Evolutionary conservation across 306 rosid genomes (phyloP).

Genomic region (Malus orientalis): DNA sequence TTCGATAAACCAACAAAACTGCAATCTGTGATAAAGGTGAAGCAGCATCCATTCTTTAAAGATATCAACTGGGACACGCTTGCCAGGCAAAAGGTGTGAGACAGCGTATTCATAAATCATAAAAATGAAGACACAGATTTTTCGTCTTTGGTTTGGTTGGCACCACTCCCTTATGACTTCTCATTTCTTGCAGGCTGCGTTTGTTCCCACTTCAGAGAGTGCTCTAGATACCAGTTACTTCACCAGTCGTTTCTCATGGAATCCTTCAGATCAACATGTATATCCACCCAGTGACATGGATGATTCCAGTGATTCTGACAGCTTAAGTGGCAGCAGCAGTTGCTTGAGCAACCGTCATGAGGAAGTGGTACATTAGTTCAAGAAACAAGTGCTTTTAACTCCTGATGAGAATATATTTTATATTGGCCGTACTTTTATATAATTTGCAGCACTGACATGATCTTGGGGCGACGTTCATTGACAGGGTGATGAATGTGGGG

Average conservation of each 20-base stretch:
- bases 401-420: neutral
- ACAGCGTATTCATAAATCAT: neutral
- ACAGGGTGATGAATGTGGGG: conserved; percentile 89
- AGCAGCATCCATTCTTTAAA: conserved; percentile 87
- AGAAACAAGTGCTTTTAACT: neutral
- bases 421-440: neutral
- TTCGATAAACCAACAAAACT: conserved; percentile 8
- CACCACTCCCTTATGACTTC: neutral
- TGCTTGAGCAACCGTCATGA: conserved; percentile 84
- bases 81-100: conserved; percentile 87
- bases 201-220: conserved; percentile 94
- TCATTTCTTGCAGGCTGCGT: conserved; percentile 76
- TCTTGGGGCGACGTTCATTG: conserved; percentile 20
- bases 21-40: conserved; percentile 59
- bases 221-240: conserved; percentile 95
- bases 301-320: conserved; percentile 87
- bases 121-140: neutral
- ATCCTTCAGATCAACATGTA: conserved; percentile 50
- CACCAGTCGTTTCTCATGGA: conserved; percentile 91
- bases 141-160: conserved; percentile 2
- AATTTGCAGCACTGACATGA: conserved; percentile 24
- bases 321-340: conserved; percentile 92
- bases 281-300: conserved; percentile 70
- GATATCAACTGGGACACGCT: conserved; percentile 98
- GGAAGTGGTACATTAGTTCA: conserved; percentile 69